Percentiles rank a stretch among this genome's conserved stretches.
phyloP scores from a whole-genome alignment of 768 basidiomycete genomes.

The Lentinula aciculospora region DNA sequence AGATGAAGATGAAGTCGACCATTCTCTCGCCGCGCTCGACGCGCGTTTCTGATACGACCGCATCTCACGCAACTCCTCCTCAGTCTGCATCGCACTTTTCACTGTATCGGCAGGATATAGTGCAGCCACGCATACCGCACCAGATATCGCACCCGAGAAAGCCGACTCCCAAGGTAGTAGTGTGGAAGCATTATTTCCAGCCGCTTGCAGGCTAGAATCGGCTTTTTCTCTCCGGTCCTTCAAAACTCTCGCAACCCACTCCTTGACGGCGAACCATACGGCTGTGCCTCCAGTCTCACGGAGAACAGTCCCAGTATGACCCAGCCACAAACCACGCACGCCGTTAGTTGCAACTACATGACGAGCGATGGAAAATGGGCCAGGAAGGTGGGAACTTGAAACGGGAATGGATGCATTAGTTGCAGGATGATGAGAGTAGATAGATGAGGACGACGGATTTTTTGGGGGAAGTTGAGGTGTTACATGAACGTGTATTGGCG shows the following conservation, averaged over 20 bases:
- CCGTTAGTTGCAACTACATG: slow-evolving; percentile 64
- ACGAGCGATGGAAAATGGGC: slow-evolving; percentile 64
- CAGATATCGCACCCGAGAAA: slow-evolving; percentile 72
- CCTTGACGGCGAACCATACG: slow-evolving; percentile 90
- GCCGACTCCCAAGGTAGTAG: slow-evolving; percentile 71
- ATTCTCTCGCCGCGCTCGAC: slow-evolving; percentile 6
- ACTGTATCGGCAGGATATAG: slow-evolving; percentile 90
- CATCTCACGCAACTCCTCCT: slow-evolving; percentile 65
- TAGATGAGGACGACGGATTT: slow-evolving; percentile 9
- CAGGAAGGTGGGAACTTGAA: slow-evolving; percentile 44
- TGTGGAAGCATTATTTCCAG: slow-evolving; percentile 1
- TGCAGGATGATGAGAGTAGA: slow-evolving; percentile 9
- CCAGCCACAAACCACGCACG: slow-evolving; percentile 89
- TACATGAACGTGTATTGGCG: slow-evolving; percentile 42
- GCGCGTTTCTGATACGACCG: slow-evolving; percentile 8
- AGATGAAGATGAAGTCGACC: slow-evolving; percentile 7
- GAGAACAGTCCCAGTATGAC: slow-evolving; percentile 89
- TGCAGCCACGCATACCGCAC: slow-evolving; percentile 71
- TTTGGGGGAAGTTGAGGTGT: slow-evolving; percentile 10
- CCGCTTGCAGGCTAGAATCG: neutral
- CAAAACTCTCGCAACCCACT: slow-evolving; percentile 62
- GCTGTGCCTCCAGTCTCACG: slow-evolving; percentile 89
- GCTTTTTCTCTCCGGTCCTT: slow-evolving; percentile 30
- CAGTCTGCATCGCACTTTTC: slow-evolving; percentile 89
- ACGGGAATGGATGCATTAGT: slow-evolving; percentile 10